A percentile compares a stretch with the other conserved stretches of the same genome.
Evolutionary conservation across 2,329 filamentous ascomycete species (phyloP).

Genomic region (Xylariaceae sp.): DNA sequence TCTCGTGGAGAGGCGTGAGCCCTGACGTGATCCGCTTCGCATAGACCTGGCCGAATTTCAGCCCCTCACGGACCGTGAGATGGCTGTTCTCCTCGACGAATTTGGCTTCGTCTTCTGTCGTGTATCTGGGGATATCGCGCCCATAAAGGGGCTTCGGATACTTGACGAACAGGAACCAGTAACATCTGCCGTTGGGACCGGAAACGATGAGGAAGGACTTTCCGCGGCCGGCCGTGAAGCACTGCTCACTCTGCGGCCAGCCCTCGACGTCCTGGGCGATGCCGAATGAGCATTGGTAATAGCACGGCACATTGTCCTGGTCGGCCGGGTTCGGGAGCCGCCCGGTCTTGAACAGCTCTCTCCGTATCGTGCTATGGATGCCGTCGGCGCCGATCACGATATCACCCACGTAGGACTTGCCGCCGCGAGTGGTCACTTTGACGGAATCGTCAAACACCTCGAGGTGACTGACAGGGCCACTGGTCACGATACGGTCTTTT

Average conservation of each 20-base stretch:
- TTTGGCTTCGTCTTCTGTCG: slow-evolving; percentile 28
- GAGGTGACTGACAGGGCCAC: slow-evolving; percentile 28
- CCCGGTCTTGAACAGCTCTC: slow-evolving; percentile 27
- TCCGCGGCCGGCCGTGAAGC: slow-evolving; percentile 20
- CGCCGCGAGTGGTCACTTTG: slow-evolving; percentile 29
- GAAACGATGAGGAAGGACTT: slow-evolving; percentile 26
- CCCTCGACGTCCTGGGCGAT: slow-evolving; percentile 29
- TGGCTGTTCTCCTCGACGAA: slow-evolving; percentile 24
- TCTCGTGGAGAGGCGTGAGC: slow-evolving; percentile 31
- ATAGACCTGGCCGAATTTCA: slow-evolving; percentile 30
- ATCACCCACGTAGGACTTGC: slow-evolving; percentile 35
- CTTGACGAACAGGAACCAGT: slow-evolving; percentile 34
- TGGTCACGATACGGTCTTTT: slow-evolving; percentile 30
- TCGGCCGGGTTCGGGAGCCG: slow-evolving; percentile 23
- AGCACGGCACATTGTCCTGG: slow-evolving; percentile 17
- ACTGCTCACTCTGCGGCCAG: slow-evolving; percentile 15
- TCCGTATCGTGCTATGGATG: slow-evolving; percentile 31
- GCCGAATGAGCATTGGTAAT: slow-evolving; percentile 35
- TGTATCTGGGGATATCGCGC: slow-evolving; percentile 31
- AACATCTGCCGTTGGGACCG: slow-evolving; percentile 28
- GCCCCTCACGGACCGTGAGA: slow-evolving; percentile 20
- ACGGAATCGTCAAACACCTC: slow-evolving; percentile 22
- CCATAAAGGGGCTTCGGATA: slow-evolving; percentile 26
- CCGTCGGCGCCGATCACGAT: slow-evolving; percentile 21
- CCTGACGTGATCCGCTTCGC: slow-evolving; percentile 24